Evolutionary conservation across 2,329 filamentous ascomycete genomes (phyloP), one percentile per base, ranked within the genome.

Genomic region (Curvularia lunata): DNA sequence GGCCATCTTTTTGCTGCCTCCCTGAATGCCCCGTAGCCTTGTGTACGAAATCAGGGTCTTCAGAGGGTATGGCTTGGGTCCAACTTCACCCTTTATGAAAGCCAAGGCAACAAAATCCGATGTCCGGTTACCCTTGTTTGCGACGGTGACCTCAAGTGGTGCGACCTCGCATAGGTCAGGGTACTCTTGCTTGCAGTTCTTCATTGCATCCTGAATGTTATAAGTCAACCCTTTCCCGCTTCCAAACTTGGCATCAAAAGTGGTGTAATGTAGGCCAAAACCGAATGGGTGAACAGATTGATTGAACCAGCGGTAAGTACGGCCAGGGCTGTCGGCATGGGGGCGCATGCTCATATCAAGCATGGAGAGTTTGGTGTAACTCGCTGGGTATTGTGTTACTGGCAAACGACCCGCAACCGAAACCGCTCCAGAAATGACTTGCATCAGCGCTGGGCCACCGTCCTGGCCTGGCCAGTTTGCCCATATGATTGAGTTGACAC

Each of bases 281-380:
- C 85, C 85, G 54, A 86, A 88, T 0, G 80, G 79, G 48, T 82
- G 79, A 2, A 85, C 78, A 0, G 82, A 77, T n/a, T 75, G 74
- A 30, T 78, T 78, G 68, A 84, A 87, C 84, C 84, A 88, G 61
- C 80, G 82, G 63, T 88, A 87, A 0, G 85, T 88, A 6, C 84
- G 76, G 16, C 85, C 84, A 0, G 84, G 83, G 42, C 77, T 81
- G 1, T 69, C 68, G 1, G 68, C 63, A 30, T 62, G 65, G 1
- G 83, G 82, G 1, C 83, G 80, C 25, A 88, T 74, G 2, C 76
- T 75, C 84, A 87, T 87, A 60, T 86, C 79, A 1, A 82, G 84
- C 77, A 84, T 83, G 0, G 80, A 79, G 3, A 85, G 79, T 13
- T 79, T 68, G 2, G 81, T 77, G 63, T 86, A 87, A 19, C 72